Evolutionary conservation across 352 stramenopile species (phyloP).

Genomic region (Globisporangium uncinulatum): DNA sequence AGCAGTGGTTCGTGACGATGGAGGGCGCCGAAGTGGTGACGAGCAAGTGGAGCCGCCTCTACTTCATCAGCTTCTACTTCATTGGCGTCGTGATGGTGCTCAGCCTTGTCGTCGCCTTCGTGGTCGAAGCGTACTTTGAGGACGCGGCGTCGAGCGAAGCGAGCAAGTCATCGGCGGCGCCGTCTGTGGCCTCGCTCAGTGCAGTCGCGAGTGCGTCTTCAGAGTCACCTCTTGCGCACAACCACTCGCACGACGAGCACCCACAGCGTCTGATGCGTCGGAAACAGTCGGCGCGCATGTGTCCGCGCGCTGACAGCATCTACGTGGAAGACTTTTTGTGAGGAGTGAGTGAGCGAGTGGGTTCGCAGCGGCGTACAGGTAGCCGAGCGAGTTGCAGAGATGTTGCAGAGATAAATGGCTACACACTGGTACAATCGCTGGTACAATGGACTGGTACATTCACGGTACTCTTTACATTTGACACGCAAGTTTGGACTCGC

Average conservation of each 20-base stretch:
- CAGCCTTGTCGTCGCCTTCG: constrained; percentile 66
- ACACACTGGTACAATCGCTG: no score
- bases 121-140: constrained; percentile 58
- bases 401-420: no score
- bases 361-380: background rate
- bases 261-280: constrained; percentile 16
- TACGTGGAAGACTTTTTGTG: constrained; percentile 40
- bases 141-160: constrained; percentile 7
- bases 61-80: constrained; percentile 72
- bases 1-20: constrained; percentile 65
- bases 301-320: constrained; percentile 32
- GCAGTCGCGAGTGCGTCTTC: constrained; percentile 1
- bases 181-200: background rate
- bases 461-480: no score
- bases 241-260: background rate
- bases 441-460: no score
- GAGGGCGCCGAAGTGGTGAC: constrained; percentile 53
- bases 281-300: constrained; percentile 16
- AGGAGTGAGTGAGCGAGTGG: background rate
- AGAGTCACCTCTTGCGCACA: constrained; percentile 1
- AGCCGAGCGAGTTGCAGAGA: no score
- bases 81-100: constrained; percentile 67
- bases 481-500: no score
- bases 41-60: constrained; percentile 47
- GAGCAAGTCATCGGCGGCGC: background rate